A percentile compares a stretch with the other conserved stretches of the same genome.
Conservation (phyloP, 208 protist genomes). For the Acanthamoeba rhysodes region DNA sequence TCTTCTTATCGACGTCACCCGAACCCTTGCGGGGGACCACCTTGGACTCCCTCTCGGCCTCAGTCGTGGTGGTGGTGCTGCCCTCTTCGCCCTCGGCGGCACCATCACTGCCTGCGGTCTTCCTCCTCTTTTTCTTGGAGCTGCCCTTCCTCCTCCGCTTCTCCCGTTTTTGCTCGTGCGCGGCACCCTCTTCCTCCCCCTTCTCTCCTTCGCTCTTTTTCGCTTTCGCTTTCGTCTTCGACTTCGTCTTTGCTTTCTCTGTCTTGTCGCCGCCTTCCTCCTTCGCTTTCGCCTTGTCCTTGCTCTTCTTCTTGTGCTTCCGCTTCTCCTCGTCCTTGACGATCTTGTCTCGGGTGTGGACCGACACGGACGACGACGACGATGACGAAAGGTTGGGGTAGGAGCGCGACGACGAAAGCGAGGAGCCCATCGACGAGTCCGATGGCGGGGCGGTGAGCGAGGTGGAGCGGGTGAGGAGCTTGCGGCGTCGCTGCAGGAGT, state of each 20-base stretch:
- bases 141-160: constrained; percentile 16
- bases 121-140: constrained; percentile 9
- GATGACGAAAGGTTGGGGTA: constrained; percentile 27
- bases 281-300: constrained; percentile 22
- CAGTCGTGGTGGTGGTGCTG: background rate
- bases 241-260: constrained; percentile 4
- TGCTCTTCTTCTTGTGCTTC: constrained; percentile 41
- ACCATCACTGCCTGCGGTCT: too few relatives aligned
- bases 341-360: constrained; percentile 52
- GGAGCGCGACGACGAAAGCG: constrained; percentile 42
- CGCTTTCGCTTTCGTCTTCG: background rate
- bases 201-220: background rate
- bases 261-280: background rate
- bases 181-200: background rate
- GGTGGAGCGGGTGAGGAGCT: constrained; percentile 44
- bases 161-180: background rate
- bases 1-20: background rate
- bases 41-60: background rate
- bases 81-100: background rate
- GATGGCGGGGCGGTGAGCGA: constrained; percentile 39
- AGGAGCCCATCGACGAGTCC: constrained; percentile 44
- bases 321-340: constrained; percentile 46
- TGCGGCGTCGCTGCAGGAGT: constrained; percentile 16
- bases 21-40: too few relatives aligned
- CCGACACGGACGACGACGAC: constrained; percentile 14